Evolutionary conservation across 2,329 filamentous ascomycete species (phyloP).

Genomic region (Penicillium sp.): DNA sequence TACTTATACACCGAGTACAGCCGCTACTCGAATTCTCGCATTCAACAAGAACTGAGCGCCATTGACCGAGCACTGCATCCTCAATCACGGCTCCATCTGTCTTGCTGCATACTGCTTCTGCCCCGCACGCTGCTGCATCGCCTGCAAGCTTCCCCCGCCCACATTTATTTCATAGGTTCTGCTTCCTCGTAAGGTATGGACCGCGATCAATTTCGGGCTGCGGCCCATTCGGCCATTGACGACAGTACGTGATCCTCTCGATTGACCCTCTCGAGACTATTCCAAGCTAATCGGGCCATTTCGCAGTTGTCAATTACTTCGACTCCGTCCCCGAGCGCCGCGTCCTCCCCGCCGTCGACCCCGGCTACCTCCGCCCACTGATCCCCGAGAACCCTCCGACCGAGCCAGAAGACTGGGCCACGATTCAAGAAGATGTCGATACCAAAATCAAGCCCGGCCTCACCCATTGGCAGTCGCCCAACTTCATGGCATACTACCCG

Average conservation of each 20-base stretch:
- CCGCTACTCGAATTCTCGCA: neutral
- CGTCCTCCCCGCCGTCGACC: conserved; percentile 76
- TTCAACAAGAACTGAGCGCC: neutral
- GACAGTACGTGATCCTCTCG: conserved; percentile 65
- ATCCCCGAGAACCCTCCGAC: conserved; percentile 70
- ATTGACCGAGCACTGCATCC: neutral
- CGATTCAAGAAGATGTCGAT: conserved; percentile 83
- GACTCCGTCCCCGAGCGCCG: conserved; percentile 70
- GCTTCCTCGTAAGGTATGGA: conserved; percentile 62
- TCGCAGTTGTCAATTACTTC: conserved; percentile 78
- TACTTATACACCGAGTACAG: neutral
- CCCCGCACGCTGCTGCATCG: neutral
- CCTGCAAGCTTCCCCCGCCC: conserved; percentile 1
- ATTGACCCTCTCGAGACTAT: neutral
- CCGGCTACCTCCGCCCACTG: conserved; percentile 81
- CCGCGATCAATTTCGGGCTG: conserved; percentile 73
- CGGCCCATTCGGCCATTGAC: conserved; percentile 77
- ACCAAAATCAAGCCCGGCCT: conserved; percentile 86
- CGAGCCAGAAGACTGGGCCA: conserved; percentile 71
- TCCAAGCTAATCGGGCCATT: neutral
- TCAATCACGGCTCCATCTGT: neutral
- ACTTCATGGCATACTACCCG: conserved; percentile 96
- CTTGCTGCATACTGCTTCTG: neutral
- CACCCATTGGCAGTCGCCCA: conserved; percentile 92
- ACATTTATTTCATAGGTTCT: conserved; percentile 1